phyloP scores from a whole-genome alignment of 768 basidiomycete genomes.

The Calvatia gigantea region DNA sequence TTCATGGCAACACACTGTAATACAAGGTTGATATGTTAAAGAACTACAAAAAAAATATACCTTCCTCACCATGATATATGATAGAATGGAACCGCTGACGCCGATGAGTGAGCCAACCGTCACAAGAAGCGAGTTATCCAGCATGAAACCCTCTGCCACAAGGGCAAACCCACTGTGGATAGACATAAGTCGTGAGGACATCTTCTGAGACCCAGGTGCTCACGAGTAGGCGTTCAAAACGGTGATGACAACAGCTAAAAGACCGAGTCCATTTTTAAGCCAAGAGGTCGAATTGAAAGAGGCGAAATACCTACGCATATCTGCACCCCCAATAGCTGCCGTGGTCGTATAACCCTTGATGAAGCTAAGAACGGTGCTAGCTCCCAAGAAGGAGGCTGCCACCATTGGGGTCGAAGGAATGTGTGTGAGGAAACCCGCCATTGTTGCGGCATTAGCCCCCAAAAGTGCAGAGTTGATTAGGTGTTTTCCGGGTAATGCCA shows the following conservation, averaged over 20 bases:
- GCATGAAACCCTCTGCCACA: conserved; percentile 91
- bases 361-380: conserved; percentile 75
- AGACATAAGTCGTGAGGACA: background rate
- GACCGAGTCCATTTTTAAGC: conserved; percentile 4
- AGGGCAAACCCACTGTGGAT: conserved; percentile 68
- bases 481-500: conserved; percentile 74
- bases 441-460: conserved; percentile 64
- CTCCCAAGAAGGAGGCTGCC: conserved; percentile 75
- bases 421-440: conserved; percentile 74
- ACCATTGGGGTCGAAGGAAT: conserved; percentile 67
- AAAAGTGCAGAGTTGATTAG: conserved; percentile 70
- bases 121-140: conserved; percentile 80
- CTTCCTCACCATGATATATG: conserved; percentile 80
- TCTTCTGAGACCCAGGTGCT: conserved; percentile 16
- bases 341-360: conserved; percentile 85
- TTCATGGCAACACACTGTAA: conserved; percentile 89
- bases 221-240: conserved; percentile 86
- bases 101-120: conserved; percentile 86
- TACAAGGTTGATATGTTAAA: background rate
- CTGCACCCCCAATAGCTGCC: conserved; percentile 89
- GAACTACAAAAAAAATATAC: background rate
- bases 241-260: conserved; percentile 81
- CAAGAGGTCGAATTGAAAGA: background rate
- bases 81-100: conserved; percentile 87
- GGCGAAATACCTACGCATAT: conserved; percentile 69